phyloP scores from a whole-genome alignment of 2,329 filamentous ascomycete species.

The Penicillium verrucosum region DNA sequence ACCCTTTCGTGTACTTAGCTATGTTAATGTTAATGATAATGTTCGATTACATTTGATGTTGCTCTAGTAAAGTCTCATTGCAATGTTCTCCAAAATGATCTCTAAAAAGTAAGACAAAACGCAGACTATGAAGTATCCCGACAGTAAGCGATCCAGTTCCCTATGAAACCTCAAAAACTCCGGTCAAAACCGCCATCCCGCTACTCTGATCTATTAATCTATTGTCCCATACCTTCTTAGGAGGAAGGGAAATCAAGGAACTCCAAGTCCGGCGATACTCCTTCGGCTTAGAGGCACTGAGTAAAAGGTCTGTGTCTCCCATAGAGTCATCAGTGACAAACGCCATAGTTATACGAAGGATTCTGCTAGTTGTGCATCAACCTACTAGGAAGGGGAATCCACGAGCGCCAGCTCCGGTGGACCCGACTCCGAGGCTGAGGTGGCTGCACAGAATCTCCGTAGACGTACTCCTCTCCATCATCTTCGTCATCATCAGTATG shows the following conservation, averaged over 20 bases:
- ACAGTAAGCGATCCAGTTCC: not conserved
- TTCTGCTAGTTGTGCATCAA: not conserved
- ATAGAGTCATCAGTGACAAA: not conserved
- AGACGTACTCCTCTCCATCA: not conserved
- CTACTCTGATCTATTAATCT: not conserved
- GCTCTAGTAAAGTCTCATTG: not conserved
- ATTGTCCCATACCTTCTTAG: not conserved
- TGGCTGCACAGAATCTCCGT: not conserved
- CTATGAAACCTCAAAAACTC: slow-evolving; percentile 10
- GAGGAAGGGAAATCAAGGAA: slow-evolving; percentile 5
- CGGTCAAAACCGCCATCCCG: slow-evolving; percentile 13
- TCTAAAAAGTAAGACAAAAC: not conserved
- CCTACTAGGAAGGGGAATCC: slow-evolving; percentile 1
- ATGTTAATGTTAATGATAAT: not conserved
- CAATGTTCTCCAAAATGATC: not conserved
- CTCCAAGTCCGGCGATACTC: not conserved
- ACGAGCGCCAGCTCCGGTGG: not conserved
- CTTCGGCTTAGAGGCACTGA: not conserved
- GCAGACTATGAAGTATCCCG: not conserved
- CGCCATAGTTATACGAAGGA: not conserved
- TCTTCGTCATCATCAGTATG: not conserved
- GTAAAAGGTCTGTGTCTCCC: not conserved
- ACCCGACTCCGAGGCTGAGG: no score
- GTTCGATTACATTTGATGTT: not conserved
- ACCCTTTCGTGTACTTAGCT: not conserved